Base-by-base conservation (phyloP, 768 basidiomycete genomes). In the Xanthoconium purpureum region DNA sequence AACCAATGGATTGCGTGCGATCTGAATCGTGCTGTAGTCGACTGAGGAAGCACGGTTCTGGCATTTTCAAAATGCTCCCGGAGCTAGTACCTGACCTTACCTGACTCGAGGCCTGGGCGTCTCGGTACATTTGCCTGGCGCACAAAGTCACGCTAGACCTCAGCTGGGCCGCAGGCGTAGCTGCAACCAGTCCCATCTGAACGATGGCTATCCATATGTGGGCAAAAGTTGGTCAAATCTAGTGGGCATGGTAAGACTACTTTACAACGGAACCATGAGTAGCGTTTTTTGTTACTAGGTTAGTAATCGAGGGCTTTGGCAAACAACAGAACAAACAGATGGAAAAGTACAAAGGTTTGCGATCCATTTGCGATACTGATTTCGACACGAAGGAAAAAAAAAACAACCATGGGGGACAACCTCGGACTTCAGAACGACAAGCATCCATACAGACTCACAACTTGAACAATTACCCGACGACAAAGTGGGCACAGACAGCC, bases 41-140 rank as follows among this genome's bases (percentile, higher is more conserved):
- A 92, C 88, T 1, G 92, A 86, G 65, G 94, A 94, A 5, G 80
- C 84, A 29, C 69, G 3, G 76, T 84, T 62, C 83, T 86, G 2
- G 89, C 81, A 35, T 83, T 77, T 5, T 74, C 56, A 18, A 94
- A 68, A 62, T 87, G 72, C 39, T 91, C 89, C 47, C 72, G 74
- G 65, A 91, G 88, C 63, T 91, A 88, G 63, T 24, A 24, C 24
- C 24, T 24, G 24, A 24, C 24, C 24, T 24, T 81, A 81, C 32
- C 90, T 74, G 53, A 94, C 80, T 39, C 91, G 81, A 11, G 91
- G 24, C 24, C 24, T 4, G 4, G 88, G 68, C 94, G 91, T n/a
- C 91, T 91, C 8, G 91, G 91, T 42, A 94, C 73, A 69, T 94
- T 91, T 15, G 91, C 74, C 13, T 24, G 24, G 88, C 71, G 38